Evolutionary conservation across 2,329 filamentous ascomycete species (phyloP).

Genomic region (Xylaria sp.): DNA sequence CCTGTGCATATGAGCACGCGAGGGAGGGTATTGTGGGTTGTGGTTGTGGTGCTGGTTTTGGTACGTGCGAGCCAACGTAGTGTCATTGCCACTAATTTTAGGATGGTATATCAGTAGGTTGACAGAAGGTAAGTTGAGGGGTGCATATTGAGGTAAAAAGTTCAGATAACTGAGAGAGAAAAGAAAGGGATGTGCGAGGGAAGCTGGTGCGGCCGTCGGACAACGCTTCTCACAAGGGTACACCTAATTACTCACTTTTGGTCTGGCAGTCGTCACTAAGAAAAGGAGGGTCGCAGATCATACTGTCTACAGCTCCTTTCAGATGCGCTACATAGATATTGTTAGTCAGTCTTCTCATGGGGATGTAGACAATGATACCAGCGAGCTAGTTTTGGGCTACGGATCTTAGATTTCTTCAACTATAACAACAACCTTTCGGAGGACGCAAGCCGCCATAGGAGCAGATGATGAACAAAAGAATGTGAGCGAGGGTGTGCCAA

Average conservation of each 20-base stretch:
- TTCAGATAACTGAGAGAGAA: neutral
- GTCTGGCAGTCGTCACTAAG: constrained; percentile 84
- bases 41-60: constrained; percentile 36
- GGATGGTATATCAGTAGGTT: neutral
- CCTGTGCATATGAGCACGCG: constrained; percentile 78
- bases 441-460: neutral
- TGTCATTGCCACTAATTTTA: constrained; percentile 73
- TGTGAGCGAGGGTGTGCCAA: neutral
- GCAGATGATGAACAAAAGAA: neutral
- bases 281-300: constrained; percentile 84
- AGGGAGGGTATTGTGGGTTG: constrained; percentile 33
- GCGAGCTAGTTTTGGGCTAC: no score
- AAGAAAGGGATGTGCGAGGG: neutral
- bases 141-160: neutral
- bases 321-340: constrained; percentile 56
- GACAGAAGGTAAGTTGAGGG: no score
- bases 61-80: constrained; percentile 75
- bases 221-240: neutral
- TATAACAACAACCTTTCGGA: neutral
- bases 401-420: neutral
- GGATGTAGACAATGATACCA: no score
- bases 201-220: neutral
- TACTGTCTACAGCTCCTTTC: constrained; percentile 72
- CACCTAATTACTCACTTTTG: constrained; percentile 64
- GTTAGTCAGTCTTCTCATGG: neutral